These are phyloP conservation scores for Fusarium newnesense DNA, from an alignment of 2,329 filamentous ascomycete genomes.

Conservation along the genomic window DNA sequence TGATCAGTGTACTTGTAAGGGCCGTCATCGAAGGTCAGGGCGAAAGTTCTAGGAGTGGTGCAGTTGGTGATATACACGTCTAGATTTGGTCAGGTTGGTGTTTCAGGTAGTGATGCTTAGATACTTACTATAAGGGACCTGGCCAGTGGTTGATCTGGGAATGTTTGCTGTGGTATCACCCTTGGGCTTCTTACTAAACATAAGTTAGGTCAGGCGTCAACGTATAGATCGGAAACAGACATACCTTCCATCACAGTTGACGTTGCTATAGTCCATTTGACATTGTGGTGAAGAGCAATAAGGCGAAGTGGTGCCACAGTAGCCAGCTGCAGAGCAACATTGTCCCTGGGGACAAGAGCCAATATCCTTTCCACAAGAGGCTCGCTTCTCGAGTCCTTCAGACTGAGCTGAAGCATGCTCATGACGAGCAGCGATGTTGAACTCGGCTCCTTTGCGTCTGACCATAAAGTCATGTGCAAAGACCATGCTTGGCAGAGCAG, in stretches of 20 bases:
- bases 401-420: background rate
- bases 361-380: conserved; percentile 44
- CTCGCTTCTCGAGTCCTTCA: conserved; percentile 3
- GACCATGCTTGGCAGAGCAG: background rate
- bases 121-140: conserved; percentile 48
- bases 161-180: conserved; percentile 45
- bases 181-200: conserved; percentile 42
- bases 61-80: conserved; percentile 50
- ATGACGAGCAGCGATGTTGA: conserved; percentile 9
- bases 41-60: conserved; percentile 48
- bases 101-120: accelerated
- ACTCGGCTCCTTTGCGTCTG: conserved; percentile 11
- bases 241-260: conserved; percentile 50
- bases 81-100: conserved; percentile 19
- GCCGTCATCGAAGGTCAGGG: conserved; percentile 59
- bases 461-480: conserved; percentile 5
- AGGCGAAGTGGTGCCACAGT: conserved; percentile 47
- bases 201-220: background rate
- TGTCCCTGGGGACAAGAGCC: conserved; percentile 45
- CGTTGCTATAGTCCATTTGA: conserved; percentile 49
- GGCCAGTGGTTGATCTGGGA: conserved; percentile 42
- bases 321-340: conserved; percentile 50
- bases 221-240: background rate
- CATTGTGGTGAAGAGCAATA: conserved; percentile 51
- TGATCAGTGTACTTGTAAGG: conserved; percentile 54